Conservation (phyloP, 345 rosid genomes). For the Firmiana major region DNA sequence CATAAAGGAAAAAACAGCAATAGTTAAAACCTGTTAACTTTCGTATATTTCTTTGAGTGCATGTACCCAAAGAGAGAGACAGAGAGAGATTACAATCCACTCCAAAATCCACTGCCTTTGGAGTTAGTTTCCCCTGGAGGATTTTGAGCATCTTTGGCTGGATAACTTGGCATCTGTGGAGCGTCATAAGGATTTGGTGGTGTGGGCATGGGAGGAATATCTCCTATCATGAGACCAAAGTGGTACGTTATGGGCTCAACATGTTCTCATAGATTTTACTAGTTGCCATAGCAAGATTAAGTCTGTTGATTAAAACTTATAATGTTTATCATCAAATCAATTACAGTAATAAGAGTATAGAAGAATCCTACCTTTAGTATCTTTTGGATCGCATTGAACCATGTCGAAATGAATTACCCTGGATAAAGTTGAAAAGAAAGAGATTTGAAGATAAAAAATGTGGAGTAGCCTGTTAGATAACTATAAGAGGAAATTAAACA, state of each 20-base stretch:
- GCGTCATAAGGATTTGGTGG: constrained; percentile 10
- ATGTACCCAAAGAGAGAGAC: not conserved
- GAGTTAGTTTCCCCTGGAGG: not conserved
- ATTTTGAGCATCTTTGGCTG: not conserved
- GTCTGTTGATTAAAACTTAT: not conserved
- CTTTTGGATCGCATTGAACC: not conserved
- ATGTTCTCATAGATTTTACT: not conserved
- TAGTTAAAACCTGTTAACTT: not conserved
- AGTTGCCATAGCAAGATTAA: not conserved
- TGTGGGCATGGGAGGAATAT: not conserved
- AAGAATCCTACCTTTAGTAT: constrained; percentile 3
- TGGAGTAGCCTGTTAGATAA: not conserved
- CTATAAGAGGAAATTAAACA: not conserved
- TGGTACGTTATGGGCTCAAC: not conserved
- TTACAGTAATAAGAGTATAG: not conserved
- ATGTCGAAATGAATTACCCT: not conserved
- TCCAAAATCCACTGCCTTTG: constrained; percentile 7
- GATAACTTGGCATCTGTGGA: constrained; percentile 2
- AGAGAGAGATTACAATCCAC: not conserved
- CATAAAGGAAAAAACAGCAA: not conserved
- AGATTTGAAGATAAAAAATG: not conserved
- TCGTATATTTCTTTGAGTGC: not conserved
- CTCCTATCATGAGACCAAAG: not conserved
- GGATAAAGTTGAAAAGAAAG: not conserved
- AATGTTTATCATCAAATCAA: no score